Evolutionary conservation across 371 early-diverging fungal genomes (phyloP).

Genomic region (Saksenaea vasiformis): DNA sequence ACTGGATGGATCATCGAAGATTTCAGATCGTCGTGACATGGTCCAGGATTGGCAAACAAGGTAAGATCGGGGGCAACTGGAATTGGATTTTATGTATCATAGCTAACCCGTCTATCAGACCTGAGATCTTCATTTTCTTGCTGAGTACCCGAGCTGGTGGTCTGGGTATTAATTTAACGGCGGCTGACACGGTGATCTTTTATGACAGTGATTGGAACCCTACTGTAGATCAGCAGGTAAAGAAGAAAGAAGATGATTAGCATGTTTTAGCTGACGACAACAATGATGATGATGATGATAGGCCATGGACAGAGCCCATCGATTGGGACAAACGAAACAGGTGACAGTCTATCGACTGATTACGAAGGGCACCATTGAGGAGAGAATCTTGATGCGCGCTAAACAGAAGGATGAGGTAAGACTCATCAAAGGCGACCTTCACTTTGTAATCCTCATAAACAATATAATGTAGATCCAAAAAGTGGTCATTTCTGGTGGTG

Average conservation of each 20-base stretch:
- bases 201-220: constrained; percentile 99
- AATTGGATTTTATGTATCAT: background rate
- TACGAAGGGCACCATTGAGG: constrained; percentile 92
- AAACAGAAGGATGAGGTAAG: constrained; percentile 87
- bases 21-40: constrained; percentile 90
- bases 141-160: constrained; percentile 99
- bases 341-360: constrained; percentile 95
- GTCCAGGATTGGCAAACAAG: constrained; percentile 91
- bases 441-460: background rate
- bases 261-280: background rate
- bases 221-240: constrained; percentile 91
- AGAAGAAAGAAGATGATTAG: background rate
- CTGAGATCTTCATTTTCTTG: constrained; percentile 95
- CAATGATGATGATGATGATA: too few species aligned
- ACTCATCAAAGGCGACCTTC: background rate
- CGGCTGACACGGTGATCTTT: constrained; percentile 99
- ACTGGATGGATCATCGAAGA: constrained; percentile 94
- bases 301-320: constrained; percentile 98
- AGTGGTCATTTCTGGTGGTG: constrained; percentile 96
- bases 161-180: constrained; percentile 98
- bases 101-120: constrained; percentile 28
- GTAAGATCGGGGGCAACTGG: constrained; percentile 7
- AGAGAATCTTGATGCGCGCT: constrained; percentile 87
- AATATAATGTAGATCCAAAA: constrained; percentile 74
- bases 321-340: constrained; percentile 96